phyloP scores from a whole-genome alignment of 805 yeast species.

The Spathaspora hagerdaliae region DNA sequence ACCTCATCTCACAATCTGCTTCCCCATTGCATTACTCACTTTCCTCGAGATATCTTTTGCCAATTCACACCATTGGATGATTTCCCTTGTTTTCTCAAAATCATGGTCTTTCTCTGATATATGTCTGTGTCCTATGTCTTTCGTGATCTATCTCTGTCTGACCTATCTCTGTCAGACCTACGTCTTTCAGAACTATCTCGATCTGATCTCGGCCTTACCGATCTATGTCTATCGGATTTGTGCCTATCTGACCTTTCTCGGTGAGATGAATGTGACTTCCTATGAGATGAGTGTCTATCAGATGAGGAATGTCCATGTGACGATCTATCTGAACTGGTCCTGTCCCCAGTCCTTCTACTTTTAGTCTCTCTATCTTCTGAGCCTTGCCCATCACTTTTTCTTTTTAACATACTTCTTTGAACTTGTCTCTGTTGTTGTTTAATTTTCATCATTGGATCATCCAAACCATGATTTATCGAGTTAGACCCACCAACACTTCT shows the following conservation, averaged over 20 bases:
- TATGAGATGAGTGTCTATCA: background rate
- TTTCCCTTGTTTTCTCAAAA: too few relatives aligned
- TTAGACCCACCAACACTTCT: background rate
- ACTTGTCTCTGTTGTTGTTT: constrained; percentile 10
- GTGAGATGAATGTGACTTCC: background rate
- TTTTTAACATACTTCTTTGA: constrained; percentile 1
- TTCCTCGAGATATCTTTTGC: too few relatives aligned
- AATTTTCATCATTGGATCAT: constrained; percentile 52
- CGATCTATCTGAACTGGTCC: too few relatives aligned
- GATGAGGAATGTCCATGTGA: too few relatives aligned
- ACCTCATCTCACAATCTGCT: too few relatives aligned
- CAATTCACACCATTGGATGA: too few relatives aligned
- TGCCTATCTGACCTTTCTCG: constrained; percentile 3
- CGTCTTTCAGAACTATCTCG: background rate
- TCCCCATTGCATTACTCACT: too few relatives aligned
- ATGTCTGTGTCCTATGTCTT: background rate
- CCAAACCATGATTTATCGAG: constrained; percentile 7
- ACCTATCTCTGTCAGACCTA: background rate
- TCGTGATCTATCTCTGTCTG: background rate
- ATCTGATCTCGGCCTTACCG: too few relatives aligned
- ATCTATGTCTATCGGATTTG: constrained; percentile 1
- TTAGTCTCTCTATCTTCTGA: background rate
- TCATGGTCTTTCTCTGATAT: too few relatives aligned
- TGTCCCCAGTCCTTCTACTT: background rate
- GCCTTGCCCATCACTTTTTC: background rate